Base-by-base conservation (phyloP, 2,329 filamentous ascomycete genomes). In the Aspergillus oerlinghausenensis region DNA sequence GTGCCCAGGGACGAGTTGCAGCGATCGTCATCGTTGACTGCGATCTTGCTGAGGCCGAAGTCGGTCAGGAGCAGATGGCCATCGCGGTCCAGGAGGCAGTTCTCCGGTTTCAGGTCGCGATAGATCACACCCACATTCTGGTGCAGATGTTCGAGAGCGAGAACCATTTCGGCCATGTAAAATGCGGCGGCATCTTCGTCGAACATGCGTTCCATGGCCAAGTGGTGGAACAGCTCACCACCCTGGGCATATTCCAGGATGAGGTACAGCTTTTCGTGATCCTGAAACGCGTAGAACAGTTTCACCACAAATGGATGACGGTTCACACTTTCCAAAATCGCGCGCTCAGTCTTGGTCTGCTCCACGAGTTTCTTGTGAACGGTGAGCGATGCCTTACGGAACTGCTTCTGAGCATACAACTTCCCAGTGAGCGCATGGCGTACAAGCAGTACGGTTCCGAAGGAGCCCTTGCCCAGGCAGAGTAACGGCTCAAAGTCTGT, bases 181-280 rank as follows among this genome's bases (percentile, higher is more conserved):
- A 97, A 99, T 1, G 92, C 90, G 0, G 93, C 89, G 1, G 88
- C 88, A 17, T 89, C 82, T 75, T 97, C 93, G 14, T 88, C 83
- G 65, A 99, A 97, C 90, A 97, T 97, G 73, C 91, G 90, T 73
- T 97, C 92, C 63, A 91, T 88, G 57, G 87, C 90, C 26, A 99
- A 82, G 69, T 97, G 93, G n/a, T 90, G 92, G 72, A 99, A 99
- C 5, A 99, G 82, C 75, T 99, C 95, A 55, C 95, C 94, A 40
- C 95, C 95, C 73, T 96, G 90, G 4, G 94, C 94, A 73, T 99
- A 99, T 76, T 99, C 93, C 25, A 99, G 84, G 63, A 99, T 97
- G 49, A 99, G 81, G 71, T 99, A 99, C 35, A 99, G 85, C 77
- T 96, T 97, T 79, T 97, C 92, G 64, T 92, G 91, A 70, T 99